Base-by-base conservation (phyloP, 2,329 filamentous ascomycete genomes). In the Aspergillus neoniger region DNA sequence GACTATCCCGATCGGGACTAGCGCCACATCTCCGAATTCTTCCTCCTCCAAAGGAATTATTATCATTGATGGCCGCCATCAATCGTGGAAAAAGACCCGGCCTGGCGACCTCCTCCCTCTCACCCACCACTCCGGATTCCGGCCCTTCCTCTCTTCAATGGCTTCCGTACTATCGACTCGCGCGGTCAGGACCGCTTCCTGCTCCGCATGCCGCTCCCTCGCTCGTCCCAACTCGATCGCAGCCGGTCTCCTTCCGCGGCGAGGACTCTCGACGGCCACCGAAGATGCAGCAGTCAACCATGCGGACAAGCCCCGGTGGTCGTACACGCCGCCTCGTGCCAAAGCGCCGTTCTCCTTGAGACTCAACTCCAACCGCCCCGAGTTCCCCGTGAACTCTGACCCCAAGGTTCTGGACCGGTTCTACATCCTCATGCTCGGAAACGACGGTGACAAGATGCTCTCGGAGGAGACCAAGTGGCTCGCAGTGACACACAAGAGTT, bases 401-500 rank as follows among this genome's bases (percentile, higher is more conserved):
- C 91, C 91, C 9, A 82, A 81, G 66, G 82, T 83, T 71, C 82
- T 99, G 58, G 90, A 98, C 74, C 81, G 85, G 52, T 90, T 92
- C 76, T 96, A 97, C 76, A 83, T 85, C 66, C 82, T 83, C 56
- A 85, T 98, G 67, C 79, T 98, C 58, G 94, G 93, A 5, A 82
- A 81, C 50, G 87, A 85, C 49, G 91, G 91, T 59, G 86, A 90
- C 67, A 85, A 84, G 68, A 76, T 95, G 74, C 82, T 99, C 60
- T 88, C 90, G 2, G 93, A 97, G 15, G 94, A 99, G 79, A 83
- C 95, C 63, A 98, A 97, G 80, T 99, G 95, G 95, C 81, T 98
- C 71, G 93, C 93, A 30, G 86, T 99, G 58, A 99, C 95, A 66
- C 95, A 98, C 78, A 98, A 98, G 85, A 97, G 92, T 78, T 98